Evolutionary conservation across 768 basidiomycete genomes (phyloP).

Genomic region (Xanthoconium purpureum): DNA sequence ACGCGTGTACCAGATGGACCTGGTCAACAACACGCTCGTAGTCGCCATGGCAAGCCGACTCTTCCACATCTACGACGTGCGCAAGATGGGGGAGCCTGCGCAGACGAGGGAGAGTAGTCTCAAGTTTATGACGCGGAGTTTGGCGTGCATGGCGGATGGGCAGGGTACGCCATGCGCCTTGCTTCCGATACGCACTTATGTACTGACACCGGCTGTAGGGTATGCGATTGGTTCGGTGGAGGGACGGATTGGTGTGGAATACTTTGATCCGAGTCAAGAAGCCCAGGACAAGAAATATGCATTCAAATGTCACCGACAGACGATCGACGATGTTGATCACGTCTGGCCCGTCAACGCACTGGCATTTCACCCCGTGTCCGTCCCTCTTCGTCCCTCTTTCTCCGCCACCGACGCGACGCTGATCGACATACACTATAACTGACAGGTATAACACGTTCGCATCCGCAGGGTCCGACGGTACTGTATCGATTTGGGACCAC

Average conservation of each 20-base stretch:
- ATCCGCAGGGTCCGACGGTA: conserved; percentile 91
- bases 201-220: conserved; percentile 36
- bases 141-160: conserved; percentile 92
- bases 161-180: conserved; percentile 52
- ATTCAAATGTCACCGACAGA: conserved; percentile 94
- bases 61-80: conserved; percentile 85
- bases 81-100: conserved; percentile 70
- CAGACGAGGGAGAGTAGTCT: conserved; percentile 89
- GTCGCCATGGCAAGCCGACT: conserved; percentile 90
- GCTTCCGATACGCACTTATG: not conserved
- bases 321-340: conserved; percentile 87
- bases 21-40: conserved; percentile 75
- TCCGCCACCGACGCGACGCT: not conserved
- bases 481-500: conserved; percentile 97
- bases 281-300: conserved; percentile 79
- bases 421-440: not conserved
- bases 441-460: conserved; percentile 88
- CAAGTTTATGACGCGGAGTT: conserved; percentile 89
- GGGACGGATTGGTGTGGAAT: conserved; percentile 95
- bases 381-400: not conserved
- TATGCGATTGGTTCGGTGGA: conserved; percentile 94
- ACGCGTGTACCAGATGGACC: conserved; percentile 82
- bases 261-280: conserved; percentile 79
- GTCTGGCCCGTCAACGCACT: conserved; percentile 96
- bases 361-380: conserved; percentile 86